Percentiles rank a stretch among this genome's conserved stretches.
phyloP scores from a whole-genome alignment of 2,329 filamentous ascomycete species.

The Ophiostoma quercus region DNA sequence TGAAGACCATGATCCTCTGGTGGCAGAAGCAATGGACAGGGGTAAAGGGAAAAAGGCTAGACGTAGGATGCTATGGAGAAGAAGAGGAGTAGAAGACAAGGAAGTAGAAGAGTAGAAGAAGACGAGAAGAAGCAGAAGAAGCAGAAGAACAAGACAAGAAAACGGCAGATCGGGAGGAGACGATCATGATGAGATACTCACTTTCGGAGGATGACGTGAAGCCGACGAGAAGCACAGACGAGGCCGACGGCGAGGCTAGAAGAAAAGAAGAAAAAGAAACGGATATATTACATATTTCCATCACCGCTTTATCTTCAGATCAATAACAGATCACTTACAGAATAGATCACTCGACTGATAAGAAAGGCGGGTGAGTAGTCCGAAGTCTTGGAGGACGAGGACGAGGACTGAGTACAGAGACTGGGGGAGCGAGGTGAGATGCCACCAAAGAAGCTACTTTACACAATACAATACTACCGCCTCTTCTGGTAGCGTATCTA shows the following conservation, averaged over 20 bases:
- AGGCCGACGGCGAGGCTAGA: neutral
- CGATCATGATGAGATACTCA: neutral
- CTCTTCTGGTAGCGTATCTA: neutral
- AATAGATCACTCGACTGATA: neutral
- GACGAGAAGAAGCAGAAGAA: neutral
- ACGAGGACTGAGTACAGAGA: neutral
- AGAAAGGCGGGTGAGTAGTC: constrained; percentile 1
- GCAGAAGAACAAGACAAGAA: neutral
- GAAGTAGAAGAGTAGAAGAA: neutral
- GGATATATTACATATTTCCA: neutral
- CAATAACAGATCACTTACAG: neutral
- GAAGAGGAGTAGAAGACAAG: neutral
- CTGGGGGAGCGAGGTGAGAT: neutral
- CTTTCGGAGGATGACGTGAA: neutral
- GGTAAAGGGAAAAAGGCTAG: neutral
- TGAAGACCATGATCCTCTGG: too few relatives aligned
- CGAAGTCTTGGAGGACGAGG: too few relatives aligned
- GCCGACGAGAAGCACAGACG: neutral
- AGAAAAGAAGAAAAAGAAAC: neutral
- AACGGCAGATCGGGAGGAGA: neutral
- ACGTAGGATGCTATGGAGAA: neutral
- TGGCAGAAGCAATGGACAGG: constrained; percentile 1
- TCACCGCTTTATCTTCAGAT: neutral
- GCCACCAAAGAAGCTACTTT: too few relatives aligned
- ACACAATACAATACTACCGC: neutral